Evolutionary conservation across 106 monocot genomes (phyloP).

Genomic region (Dendrobium chrysotoxum): DNA sequence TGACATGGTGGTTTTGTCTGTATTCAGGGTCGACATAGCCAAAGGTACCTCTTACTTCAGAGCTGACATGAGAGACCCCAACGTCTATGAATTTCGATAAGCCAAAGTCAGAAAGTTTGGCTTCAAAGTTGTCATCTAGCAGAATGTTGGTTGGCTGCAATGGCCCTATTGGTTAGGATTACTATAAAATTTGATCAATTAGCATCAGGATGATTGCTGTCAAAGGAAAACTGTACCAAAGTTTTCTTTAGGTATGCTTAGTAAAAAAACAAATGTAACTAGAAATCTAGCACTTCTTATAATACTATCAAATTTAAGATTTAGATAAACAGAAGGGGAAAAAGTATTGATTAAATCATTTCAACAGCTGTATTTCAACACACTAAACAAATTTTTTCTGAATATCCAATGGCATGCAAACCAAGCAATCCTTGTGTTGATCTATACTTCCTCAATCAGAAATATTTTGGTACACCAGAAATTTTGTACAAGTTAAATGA

Average conservation of each 20-base stretch:
- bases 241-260: neutral
- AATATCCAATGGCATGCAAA: too few species aligned
- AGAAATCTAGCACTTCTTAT: neutral
- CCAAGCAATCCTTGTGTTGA: too few species aligned
- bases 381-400: neutral
- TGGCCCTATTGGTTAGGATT: neutral
- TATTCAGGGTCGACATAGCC: slow-evolving; percentile 57
- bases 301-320: neutral
- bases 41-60: slow-evolving; percentile 44
- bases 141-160: slow-evolving; percentile 42
- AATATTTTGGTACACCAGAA: too few species aligned
- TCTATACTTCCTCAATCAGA: too few species aligned
- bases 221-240: neutral
- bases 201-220: neutral
- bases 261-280: neutral
- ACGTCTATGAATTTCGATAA: slow-evolving; percentile 37
- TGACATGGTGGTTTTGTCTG: slow-evolving; percentile 33
- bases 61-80: slow-evolving; percentile 43
- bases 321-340: neutral
- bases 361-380: neutral
- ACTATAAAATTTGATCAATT: neutral
- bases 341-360: neutral
- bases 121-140: slow-evolving; percentile 39
- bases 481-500: too few species aligned
- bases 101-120: slow-evolving; percentile 52